phyloP scores from a whole-genome alignment of 192 early-diverging fungal genomes.

The Coemansia sp. region DNA sequence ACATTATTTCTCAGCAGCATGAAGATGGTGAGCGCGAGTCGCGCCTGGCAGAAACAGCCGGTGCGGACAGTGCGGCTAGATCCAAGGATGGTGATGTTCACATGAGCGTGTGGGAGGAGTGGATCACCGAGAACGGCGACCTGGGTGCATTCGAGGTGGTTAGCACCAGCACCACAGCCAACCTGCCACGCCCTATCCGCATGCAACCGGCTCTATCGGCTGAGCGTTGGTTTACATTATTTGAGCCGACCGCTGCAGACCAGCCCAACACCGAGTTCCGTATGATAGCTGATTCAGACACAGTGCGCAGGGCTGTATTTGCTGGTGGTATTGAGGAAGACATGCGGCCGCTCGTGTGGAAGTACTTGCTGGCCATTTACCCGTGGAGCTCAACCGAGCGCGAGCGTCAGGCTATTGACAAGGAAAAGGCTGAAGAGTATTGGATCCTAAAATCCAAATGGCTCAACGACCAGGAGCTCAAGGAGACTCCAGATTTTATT shows the following conservation, averaged over 20 bases:
- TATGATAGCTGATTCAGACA: slow-evolving; percentile 52
- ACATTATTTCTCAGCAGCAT: slow-evolving; percentile 54
- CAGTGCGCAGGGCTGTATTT: slow-evolving; percentile 64
- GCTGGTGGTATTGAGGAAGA: slow-evolving; percentile 77
- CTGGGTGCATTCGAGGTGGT: slow-evolving; percentile 52
- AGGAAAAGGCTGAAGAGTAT: slow-evolving; percentile 60
- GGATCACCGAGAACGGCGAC: slow-evolving; percentile 44
- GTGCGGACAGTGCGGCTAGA: not conserved
- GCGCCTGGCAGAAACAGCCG: slow-evolving; percentile 13
- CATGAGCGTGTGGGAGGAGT: slow-evolving; percentile 56
- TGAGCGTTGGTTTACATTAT: slow-evolving; percentile 72
- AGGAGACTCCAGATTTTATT: slow-evolving; percentile 58
- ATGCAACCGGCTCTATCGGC: slow-evolving; percentile 56
- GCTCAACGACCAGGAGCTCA: slow-evolving; percentile 60
- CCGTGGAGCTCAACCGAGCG: slow-evolving; percentile 77
- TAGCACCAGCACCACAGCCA: slow-evolving; percentile 30
- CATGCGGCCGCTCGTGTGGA: slow-evolving; percentile 83
- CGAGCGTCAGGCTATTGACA: slow-evolving; percentile 66
- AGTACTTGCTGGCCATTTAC: slow-evolving; percentile 82
- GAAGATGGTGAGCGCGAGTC: slow-evolving; percentile 51
- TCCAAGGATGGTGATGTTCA: slow-evolving; percentile 7
- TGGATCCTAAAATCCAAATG: slow-evolving; percentile 65
- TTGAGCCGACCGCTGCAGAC: slow-evolving; percentile 49
- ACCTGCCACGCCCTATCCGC: slow-evolving; percentile 45
- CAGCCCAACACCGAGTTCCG: slow-evolving; percentile 30